Evolutionary conservation across 2,329 filamentous ascomycete species (phyloP).

Genomic region (Aspergillus sp.): DNA sequence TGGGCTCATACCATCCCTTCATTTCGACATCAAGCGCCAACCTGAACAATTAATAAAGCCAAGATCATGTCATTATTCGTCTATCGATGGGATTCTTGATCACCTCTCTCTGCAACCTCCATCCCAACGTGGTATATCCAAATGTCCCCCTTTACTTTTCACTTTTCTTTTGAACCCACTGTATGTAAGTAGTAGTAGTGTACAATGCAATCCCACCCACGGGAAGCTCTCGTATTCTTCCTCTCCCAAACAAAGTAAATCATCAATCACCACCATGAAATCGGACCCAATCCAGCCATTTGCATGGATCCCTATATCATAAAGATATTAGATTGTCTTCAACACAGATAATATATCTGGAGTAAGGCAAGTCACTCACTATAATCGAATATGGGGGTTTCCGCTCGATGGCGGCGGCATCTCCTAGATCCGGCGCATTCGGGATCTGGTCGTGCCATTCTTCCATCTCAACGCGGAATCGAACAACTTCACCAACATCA

Average conservation of each 20-base stretch:
- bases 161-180: too few species aligned
- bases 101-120: background rate
- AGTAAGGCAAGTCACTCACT: constrained; percentile 27
- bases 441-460: constrained; percentile 89
- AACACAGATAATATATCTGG: background rate
- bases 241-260: background rate
- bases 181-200: background rate
- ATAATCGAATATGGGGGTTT: constrained; percentile 56
- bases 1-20: background rate
- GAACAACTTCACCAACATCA: constrained; percentile 84
- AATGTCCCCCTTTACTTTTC: background rate
- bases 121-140: background rate
- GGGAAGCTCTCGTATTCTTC: background rate
- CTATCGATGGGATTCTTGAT: background rate
- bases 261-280: constrained; percentile 47
- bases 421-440: constrained; percentile 64
- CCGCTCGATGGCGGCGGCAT: constrained; percentile 59
- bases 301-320: constrained; percentile 47
- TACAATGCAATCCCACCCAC: background rate
- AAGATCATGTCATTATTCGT: constrained; percentile 12
- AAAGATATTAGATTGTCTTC: constrained; percentile 15
- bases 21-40: background rate
- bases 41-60: background rate
- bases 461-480: constrained; percentile 82
- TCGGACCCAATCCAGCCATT: constrained; percentile 47